Base-by-base conservation (phyloP, 2,329 filamentous ascomycete species). In the Colletotrichum musae region DNA sequence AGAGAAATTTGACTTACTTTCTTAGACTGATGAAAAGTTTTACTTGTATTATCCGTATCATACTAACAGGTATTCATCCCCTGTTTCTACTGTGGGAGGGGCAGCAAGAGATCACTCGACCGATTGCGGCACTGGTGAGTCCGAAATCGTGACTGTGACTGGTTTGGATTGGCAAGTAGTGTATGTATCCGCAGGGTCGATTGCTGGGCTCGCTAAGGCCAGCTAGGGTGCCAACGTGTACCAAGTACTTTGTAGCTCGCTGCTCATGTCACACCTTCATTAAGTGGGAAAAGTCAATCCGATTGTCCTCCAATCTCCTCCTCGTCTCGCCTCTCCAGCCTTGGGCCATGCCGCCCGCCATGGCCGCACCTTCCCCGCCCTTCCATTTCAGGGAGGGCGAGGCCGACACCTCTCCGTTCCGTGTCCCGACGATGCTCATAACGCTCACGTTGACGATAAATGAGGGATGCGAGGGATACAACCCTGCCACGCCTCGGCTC, bases 241-340 rank as follows among this genome's bases (percentile, higher is more conserved):
- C 21, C 21, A 24, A 24, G 21, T 4, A 26, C 65, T 58, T 47
- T 24, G 24, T 28, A 64, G 36, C 60, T 18, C 18, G 18, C 18
- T 18, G 18, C 18, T 64, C 59, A 56, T 56, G 65, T 61, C 65
- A 69, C 68, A 71, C 69, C 65, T 71, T 68, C 65, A 71, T 68
- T 71, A 71, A 57, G 66, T 71, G 69, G 69, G 13, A 56, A 67
- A 59, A 59, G 61, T 21, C 66, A 69, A 56, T 51, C n/a, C 54
- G 51, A 21, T 4, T 24, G 47, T 28, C 41, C 50, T 56, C 28
- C 48, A 41, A 58, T 59, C 45, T 64, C 59, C 51, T 68, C 66
- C 45, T 64, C 59, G 59, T 68, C 66, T 60, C 61, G 66, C 59
- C 61, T 65, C 61, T 47, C 21, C 21, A 24, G 21, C 21, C 21